phyloP scores from a whole-genome alignment of 805 yeast genomes.

The Starmera dryadoides region DNA sequence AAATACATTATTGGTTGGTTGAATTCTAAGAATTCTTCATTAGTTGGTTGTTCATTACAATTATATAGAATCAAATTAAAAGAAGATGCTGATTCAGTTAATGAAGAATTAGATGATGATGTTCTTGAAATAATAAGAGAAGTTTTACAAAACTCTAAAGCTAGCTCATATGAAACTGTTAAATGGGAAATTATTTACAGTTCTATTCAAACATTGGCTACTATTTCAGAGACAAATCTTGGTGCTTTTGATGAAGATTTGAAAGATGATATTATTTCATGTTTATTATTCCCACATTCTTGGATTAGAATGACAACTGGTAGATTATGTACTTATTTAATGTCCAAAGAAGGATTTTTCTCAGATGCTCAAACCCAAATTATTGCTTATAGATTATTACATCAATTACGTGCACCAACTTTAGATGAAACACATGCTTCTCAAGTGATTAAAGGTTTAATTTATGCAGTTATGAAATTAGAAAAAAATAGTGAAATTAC shows the following conservation, averaged over 20 bases:
- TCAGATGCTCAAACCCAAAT: conserved; percentile 49
- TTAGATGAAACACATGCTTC: conserved; percentile 56
- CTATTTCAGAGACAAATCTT: conserved; percentile 29
- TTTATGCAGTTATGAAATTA: conserved; percentile 41
- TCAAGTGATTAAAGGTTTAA: conserved; percentile 61
- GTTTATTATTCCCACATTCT: conserved; percentile 77
- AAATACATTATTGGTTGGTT: conserved; percentile 53
- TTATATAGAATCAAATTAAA: conserved; percentile 56
- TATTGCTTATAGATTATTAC: conserved; percentile 57
- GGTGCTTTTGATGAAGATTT: conserved; percentile 23
- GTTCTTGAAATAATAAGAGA: conserved; percentile 28
- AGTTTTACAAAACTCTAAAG: conserved; percentile 26
- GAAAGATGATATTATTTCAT: conserved; percentile 35
- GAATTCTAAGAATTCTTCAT: conserved; percentile 36
- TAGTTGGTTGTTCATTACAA: conserved; percentile 68
- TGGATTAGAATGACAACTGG: conserved; percentile 78
- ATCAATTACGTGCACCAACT: conserved; percentile 78
- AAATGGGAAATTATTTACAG: conserved; percentile 79
- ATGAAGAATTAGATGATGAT: conserved; percentile 36
- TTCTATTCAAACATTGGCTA: conserved; percentile 44
- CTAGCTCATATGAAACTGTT: conserved; percentile 32
- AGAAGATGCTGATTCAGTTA: conserved; percentile 31
- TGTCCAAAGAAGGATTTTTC: conserved; percentile 34
- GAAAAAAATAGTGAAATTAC: conserved; percentile 20
- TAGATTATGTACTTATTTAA: conserved; percentile 47